Evolutionary conservation across 1,284 basidiomycete genomes (phyloP).

Genomic region (Cyathus pygmaeus): DNA sequence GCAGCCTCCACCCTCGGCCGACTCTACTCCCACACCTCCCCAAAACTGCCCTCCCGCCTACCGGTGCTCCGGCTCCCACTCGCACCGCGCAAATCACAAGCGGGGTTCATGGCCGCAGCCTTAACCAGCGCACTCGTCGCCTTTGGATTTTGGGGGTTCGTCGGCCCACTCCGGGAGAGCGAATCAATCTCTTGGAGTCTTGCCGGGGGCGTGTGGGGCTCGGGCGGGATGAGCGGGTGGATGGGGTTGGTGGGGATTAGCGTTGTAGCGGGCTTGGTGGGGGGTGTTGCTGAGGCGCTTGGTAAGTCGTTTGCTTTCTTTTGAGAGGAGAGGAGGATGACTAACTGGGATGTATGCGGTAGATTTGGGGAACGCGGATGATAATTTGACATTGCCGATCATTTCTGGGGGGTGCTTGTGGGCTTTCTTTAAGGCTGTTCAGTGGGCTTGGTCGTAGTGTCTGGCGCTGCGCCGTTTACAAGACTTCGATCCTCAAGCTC

Average conservation of each 20-base stretch:
- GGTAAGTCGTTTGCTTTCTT: slow-evolving; percentile 59
- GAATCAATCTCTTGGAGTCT: background rate
- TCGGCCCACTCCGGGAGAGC: slow-evolving; percentile 56
- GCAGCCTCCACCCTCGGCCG: slow-evolving; percentile 94
- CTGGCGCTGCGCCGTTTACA: too few relatives aligned
- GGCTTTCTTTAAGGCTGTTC: slow-evolving; percentile 65
- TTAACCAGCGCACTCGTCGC: slow-evolving; percentile 82
- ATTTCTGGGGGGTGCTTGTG: slow-evolving; percentile 87
- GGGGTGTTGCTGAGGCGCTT: slow-evolving; percentile 85
- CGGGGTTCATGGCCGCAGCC: slow-evolving; percentile 89
- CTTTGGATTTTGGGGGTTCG: slow-evolving; percentile 81
- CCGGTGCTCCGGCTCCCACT: slow-evolving; percentile 75
- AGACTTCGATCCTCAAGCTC: too few relatives aligned
- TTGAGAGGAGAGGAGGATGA: slow-evolving; percentile 21
- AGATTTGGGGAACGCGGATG: slow-evolving; percentile 92
- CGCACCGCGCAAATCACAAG: slow-evolving; percentile 86
- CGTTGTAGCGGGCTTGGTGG: slow-evolving; percentile 77
- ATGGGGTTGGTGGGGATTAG: slow-evolving; percentile 69
- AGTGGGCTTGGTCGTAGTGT: slow-evolving; percentile 36
- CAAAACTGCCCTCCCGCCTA: slow-evolving; percentile 67
- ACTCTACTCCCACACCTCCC: slow-evolving; percentile 82
- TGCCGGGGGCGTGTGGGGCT: background rate
- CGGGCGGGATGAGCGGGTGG: slow-evolving; percentile 42
- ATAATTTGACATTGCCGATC: slow-evolving; percentile 94
- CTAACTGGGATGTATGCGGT: slow-evolving; percentile 36